Percentiles rank a stretch among this genome's conserved stretches.
Evolutionary conservation across 2,329 filamentous ascomycete species (phyloP).

Genomic region (Fusarium marasasianum): DNA sequence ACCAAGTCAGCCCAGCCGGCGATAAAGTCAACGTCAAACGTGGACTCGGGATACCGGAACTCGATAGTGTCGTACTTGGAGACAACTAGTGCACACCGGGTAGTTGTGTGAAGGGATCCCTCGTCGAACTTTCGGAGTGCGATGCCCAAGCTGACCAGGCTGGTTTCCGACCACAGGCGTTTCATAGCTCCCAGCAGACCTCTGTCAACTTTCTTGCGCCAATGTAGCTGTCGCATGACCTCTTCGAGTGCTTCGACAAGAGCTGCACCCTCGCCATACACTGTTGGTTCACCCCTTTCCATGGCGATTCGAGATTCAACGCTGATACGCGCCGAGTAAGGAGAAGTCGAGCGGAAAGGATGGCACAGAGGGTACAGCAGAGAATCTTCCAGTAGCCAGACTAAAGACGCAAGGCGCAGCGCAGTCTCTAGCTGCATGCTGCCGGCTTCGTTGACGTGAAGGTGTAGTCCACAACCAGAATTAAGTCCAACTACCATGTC

Average conservation of each 20-base stretch:
- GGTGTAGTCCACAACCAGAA: constrained; percentile 39
- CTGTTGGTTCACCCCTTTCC: neutral
- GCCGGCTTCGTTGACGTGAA: constrained; percentile 39
- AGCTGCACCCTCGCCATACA: constrained; percentile 15
- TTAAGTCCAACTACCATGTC: constrained; percentile 40
- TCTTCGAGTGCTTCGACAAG: constrained; percentile 1
- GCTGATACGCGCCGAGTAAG: constrained; percentile 28
- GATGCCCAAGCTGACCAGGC: constrained; percentile 9
- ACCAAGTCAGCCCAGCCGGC: constrained; percentile 39
- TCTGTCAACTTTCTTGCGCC: constrained; percentile 17
- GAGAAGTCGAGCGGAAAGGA: constrained; percentile 32
- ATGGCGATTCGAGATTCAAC: constrained; percentile 29
- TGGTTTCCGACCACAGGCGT: constrained; percentile 28
- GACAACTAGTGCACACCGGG: constrained; percentile 38
- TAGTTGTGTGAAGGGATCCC: constrained; percentile 35
- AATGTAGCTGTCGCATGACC: constrained; percentile 2
- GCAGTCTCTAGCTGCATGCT: constrained; percentile 30
- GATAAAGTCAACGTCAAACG: constrained; percentile 40
- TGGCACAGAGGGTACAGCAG: constrained; percentile 39
- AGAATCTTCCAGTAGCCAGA: constrained; percentile 35
- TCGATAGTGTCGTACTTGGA: constrained; percentile 40
- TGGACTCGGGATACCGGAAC: constrained; percentile 44
- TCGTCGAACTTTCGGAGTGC: constrained; percentile 37
- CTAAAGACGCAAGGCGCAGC: constrained; percentile 31
- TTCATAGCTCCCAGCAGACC: constrained; percentile 19